These are phyloP conservation scores for Entophlyctis luteolus DNA, from an alignment of 192 early-diverging fungal species.

Conservation along the genomic window DNA sequence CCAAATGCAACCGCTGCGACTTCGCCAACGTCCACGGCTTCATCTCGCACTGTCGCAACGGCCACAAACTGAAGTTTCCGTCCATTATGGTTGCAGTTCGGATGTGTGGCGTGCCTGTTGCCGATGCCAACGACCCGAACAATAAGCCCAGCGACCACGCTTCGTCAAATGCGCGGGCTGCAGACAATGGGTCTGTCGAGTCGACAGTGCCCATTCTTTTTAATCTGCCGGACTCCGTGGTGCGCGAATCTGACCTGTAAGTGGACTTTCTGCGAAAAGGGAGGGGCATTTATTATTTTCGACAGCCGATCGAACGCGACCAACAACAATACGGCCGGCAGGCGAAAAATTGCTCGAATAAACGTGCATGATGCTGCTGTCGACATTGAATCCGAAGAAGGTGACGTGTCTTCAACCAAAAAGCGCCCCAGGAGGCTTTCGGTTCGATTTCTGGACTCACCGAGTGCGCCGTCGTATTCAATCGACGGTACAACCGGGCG, in stretches of 20 bases:
- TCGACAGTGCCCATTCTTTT: constrained; percentile 35
- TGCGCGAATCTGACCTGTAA: constrained; percentile 21
- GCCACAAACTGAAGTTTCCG: constrained; percentile 70
- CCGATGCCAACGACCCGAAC: not conserved
- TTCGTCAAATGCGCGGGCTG: not conserved
- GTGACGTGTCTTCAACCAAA: not conserved
- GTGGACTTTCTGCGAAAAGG: constrained; percentile 8
- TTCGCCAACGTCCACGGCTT: constrained; percentile 86
- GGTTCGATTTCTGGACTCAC: not conserved
- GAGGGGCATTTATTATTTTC: constrained; percentile 21
- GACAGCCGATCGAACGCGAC: constrained; percentile 18
- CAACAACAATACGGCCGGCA: not conserved
- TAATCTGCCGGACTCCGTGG: not conserved
- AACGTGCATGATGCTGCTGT: constrained; percentile 71
- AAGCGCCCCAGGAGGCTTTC: not conserved
- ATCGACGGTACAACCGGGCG: not conserved
- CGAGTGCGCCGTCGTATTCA: not conserved
- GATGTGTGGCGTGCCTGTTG: constrained; percentile 57
- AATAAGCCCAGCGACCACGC: not conserved
- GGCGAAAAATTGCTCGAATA: constrained; percentile 45
- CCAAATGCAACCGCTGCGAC: constrained; percentile 67
- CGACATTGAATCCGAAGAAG: constrained; percentile 51
- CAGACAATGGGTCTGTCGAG: constrained; percentile 3
- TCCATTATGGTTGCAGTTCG: constrained; percentile 70
- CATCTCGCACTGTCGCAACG: constrained; percentile 75